Percentiles rank a stretch among this genome's conserved stretches.
Conservation (phyloP, 1,284 basidiomycete species). For the Coniophora puteana region DNA sequence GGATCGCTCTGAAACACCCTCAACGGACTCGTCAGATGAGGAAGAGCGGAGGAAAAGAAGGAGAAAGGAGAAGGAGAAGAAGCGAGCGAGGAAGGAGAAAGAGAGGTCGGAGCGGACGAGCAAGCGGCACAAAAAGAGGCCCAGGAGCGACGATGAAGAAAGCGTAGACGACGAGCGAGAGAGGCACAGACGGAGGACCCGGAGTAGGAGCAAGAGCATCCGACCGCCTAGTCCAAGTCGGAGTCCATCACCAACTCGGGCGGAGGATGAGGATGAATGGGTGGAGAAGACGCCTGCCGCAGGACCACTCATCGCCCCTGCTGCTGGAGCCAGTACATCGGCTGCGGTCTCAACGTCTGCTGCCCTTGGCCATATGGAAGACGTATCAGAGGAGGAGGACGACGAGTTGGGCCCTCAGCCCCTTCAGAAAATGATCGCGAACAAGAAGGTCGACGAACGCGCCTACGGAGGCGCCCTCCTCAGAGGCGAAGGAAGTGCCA, state of each 20-base stretch:
- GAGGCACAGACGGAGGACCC: slow-evolving; percentile 24
- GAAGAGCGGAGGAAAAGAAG: slow-evolving; percentile 56
- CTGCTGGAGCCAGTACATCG: slow-evolving; percentile 11
- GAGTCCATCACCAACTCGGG: slow-evolving; percentile 19
- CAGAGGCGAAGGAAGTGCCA: slow-evolving; percentile 93
- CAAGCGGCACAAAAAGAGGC: slow-evolving; percentile 31
- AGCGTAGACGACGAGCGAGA: slow-evolving; percentile 33
- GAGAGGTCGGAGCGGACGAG: slow-evolving; percentile 31
- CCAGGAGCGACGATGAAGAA: slow-evolving; percentile 38
- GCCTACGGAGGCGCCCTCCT: slow-evolving; percentile 84
- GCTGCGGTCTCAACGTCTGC: slow-evolving; percentile 17
- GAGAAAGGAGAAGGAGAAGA: slow-evolving; percentile 56
- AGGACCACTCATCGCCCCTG: slow-evolving; percentile 23
- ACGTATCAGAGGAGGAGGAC: slow-evolving; percentile 43
- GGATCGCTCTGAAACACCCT: slow-evolving; percentile 43
- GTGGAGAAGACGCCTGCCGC: slow-evolving; percentile 58
- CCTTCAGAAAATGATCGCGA: slow-evolving; percentile 31
- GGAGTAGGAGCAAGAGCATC: slow-evolving; percentile 25
- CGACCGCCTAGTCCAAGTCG: slow-evolving; percentile 33
- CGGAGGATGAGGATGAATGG: slow-evolving; percentile 59
- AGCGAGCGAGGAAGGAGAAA: slow-evolving; percentile 49
- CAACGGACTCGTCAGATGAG: slow-evolving; percentile 56
- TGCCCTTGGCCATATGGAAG: slow-evolving; percentile 16
- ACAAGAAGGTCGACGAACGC: slow-evolving; percentile 67
- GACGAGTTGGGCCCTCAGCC: slow-evolving; percentile 61